Conservation (phyloP, 169 alveolate genomes). For the Theileria orientalis region DNA sequence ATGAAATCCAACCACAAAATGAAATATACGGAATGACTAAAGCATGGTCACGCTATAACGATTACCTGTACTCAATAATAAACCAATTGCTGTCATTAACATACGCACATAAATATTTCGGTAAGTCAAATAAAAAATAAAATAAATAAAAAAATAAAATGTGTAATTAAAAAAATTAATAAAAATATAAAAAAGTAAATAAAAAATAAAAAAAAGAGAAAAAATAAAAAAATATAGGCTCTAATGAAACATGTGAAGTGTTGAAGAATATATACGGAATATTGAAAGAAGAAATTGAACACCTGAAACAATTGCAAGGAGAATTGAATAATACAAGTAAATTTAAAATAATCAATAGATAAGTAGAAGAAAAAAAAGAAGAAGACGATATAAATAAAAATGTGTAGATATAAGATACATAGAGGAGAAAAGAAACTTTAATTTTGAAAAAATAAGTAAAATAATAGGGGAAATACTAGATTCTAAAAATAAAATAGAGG, state of each 20-base stretch:
- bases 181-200: conserved; percentile 11
- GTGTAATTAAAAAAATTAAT: background rate
- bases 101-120: conserved; percentile 55
- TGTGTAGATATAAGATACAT: background rate
- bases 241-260: conserved; percentile 5
- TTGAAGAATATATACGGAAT: conserved; percentile 31
- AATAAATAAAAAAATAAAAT: background rate
- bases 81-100: conserved; percentile 54
- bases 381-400: background rate
- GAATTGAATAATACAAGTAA: background rate
- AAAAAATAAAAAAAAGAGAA: background rate
- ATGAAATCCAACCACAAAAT: background rate
- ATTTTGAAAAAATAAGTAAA: conserved; percentile 32
- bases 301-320: conserved; percentile 17
- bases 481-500: conserved; percentile 58
- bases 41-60: conserved; percentile 63
- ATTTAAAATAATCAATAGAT: background rate
- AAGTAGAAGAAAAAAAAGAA: too few species aligned
- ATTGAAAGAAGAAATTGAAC: conserved; percentile 34
- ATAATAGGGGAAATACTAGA: conserved; percentile 37
- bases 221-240: conserved; percentile 2
- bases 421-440: conserved; percentile 40
- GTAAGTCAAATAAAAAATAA: background rate
- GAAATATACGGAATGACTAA: conserved; percentile 52
- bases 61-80: conserved; percentile 47